A percentile compares a stretch with the other conserved stretches of the same genome.
Conservation (phyloP, 257 asterid genomes). For the Capsicum baccatum region DNA sequence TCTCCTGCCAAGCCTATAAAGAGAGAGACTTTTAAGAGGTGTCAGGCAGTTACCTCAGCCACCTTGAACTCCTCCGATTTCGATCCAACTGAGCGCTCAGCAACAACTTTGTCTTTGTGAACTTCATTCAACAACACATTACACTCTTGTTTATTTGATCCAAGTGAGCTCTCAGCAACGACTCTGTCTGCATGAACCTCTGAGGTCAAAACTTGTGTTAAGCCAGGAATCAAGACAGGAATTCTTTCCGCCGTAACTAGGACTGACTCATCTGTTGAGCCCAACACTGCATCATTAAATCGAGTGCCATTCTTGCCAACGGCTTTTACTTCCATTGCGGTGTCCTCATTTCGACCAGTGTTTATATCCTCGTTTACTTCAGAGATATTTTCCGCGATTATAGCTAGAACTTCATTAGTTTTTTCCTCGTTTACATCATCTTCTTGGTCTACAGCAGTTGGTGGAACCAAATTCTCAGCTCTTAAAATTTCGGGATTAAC, state of each 20-base stretch:
- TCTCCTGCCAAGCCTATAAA: slow-evolving; percentile 5
- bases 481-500: slow-evolving; percentile 1
- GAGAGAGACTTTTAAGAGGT: background rate
- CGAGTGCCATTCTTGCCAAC: slow-evolving; percentile 20
- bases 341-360: slow-evolving; percentile 22
- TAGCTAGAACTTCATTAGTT: slow-evolving; percentile 33
- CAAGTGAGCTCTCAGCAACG: slow-evolving; percentile 28
- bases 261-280: slow-evolving; percentile 35
- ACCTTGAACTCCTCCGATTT: slow-evolving; percentile 39
- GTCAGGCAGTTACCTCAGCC: slow-evolving; percentile 58
- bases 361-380: slow-evolving; percentile 33
- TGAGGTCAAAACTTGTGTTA: slow-evolving; percentile 39
- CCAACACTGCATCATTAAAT: slow-evolving; percentile 16
- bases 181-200: slow-evolving; percentile 36
- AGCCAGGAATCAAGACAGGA: slow-evolving; percentile 69
- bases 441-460: slow-evolving; percentile 25
- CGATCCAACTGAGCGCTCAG: slow-evolving; percentile 28
- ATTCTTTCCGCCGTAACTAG: slow-evolving; percentile 37
- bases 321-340: slow-evolving; percentile 7
- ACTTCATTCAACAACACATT: slow-evolving; percentile 33
- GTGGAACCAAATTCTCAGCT: slow-evolving; percentile 39
- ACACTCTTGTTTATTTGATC: slow-evolving; percentile 36
- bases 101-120: slow-evolving; percentile 29
- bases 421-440: background rate
- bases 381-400: slow-evolving; percentile 29